Conservation (phyloP, 768 basidiomycete genomes). For the Macrolepiota albuminosa region DNA sequence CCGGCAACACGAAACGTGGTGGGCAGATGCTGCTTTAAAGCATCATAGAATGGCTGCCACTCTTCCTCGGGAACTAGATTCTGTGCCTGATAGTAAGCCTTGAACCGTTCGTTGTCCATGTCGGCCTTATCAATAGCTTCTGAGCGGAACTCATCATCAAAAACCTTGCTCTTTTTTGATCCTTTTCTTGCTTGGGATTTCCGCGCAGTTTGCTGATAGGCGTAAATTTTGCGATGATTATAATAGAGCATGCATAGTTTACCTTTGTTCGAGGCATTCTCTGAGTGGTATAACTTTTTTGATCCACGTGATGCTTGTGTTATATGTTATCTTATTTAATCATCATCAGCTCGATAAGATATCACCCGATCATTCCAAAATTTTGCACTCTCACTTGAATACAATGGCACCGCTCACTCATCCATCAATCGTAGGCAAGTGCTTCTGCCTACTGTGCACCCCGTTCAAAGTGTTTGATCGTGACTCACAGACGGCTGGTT, state of each 20-base stretch:
- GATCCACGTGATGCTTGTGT: not conserved
- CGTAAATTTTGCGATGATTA: not conserved
- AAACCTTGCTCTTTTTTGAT: not conserved
- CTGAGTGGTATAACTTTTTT: not conserved
- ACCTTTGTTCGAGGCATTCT: slow-evolving; percentile 5
- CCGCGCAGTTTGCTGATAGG: not conserved
- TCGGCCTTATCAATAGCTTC: slow-evolving; percentile 52
- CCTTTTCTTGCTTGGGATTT: not conserved
- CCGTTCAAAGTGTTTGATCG: not conserved
- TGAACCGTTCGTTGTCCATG: slow-evolving; percentile 70
- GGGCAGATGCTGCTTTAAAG: slow-evolving; percentile 70
- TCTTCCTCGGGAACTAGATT: slow-evolving; percentile 71
- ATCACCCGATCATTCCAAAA: slow-evolving; percentile 5
- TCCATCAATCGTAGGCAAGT: slow-evolving; percentile 49
- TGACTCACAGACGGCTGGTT: slow-evolving; percentile 79
- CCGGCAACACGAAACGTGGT: slow-evolving; percentile 94
- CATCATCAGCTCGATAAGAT: slow-evolving; percentile 7
- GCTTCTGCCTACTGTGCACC: slow-evolving; percentile 3
- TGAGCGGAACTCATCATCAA: slow-evolving; percentile 34
- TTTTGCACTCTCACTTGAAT: not conserved
- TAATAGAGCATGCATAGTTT: not conserved
- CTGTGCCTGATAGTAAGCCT: slow-evolving; percentile 71
- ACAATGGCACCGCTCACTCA: slow-evolving; percentile 54
- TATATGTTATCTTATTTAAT: not conserved
- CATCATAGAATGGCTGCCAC: slow-evolving; percentile 69